Evolutionary conservation across 1,284 basidiomycete species (phyloP).

Genomic region (Inonotus obliquus): DNA sequence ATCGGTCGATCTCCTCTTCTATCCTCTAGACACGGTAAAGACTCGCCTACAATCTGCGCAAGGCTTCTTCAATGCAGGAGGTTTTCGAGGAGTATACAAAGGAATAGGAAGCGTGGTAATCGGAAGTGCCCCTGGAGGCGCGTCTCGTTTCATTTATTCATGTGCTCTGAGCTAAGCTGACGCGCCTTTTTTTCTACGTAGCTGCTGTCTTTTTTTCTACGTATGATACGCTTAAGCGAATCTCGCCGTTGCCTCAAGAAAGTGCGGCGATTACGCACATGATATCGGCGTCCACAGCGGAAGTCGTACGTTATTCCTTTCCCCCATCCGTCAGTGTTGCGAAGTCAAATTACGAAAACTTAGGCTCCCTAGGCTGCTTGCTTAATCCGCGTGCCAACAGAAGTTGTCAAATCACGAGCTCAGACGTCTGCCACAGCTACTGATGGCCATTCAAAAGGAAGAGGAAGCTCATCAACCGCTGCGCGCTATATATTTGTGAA

Average conservation of each 20-base stretch:
- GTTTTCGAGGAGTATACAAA: constrained; percentile 90
- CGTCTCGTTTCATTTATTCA: constrained; percentile 22
- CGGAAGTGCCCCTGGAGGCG: constrained; percentile 94
- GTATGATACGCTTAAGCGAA: constrained; percentile 86
- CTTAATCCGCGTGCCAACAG: constrained; percentile 89
- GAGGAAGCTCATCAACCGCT: constrained; percentile 41
- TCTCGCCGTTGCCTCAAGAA: constrained; percentile 52
- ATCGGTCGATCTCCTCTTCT: constrained; percentile 91
- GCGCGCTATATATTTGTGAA: constrained; percentile 46
- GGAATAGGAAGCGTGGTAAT: constrained; percentile 94
- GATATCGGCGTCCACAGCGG: constrained; percentile 74
- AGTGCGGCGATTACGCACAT: constrained; percentile 75
- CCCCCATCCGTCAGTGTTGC: constrained; percentile 22
- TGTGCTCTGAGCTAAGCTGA: background rate
- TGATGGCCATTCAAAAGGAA: constrained; percentile 46
- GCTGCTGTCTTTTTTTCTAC: constrained; percentile 95
- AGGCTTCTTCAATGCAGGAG: constrained; percentile 85
- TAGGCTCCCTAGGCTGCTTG: constrained; percentile 69
- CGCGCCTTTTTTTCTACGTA: background rate
- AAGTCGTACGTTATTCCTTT: constrained; percentile 58
- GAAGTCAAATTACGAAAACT: constrained; percentile 28
- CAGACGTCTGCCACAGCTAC: constrained; percentile 62
- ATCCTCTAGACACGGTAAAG: constrained; percentile 95
- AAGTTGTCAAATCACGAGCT: constrained; percentile 86
- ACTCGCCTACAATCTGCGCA: constrained; percentile 88